These are phyloP conservation scores for Pseudoscleropodium purum DNA, from an alignment of 225 moss, liverwort and hornwort genomes.

Conservation along the genomic window DNA sequence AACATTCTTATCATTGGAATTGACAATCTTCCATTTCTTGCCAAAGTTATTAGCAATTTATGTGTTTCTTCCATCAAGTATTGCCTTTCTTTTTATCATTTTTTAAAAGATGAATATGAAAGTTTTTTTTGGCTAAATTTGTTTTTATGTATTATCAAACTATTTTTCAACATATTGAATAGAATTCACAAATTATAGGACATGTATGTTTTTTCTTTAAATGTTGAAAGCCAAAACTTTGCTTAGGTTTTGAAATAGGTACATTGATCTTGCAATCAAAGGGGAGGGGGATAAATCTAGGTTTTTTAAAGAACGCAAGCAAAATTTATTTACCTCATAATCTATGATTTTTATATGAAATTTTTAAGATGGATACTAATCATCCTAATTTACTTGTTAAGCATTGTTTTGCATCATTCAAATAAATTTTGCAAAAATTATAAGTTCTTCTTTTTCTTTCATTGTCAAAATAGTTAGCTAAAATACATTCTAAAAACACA, in stretches of 20 bases:
- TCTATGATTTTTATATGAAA: accelerated
- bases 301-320: background rate
- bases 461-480: accelerated
- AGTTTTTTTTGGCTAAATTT: background rate
- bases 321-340: background rate
- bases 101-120: background rate
- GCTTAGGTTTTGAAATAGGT: background rate
- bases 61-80: background rate
- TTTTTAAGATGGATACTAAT: background rate
- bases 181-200: too few species aligned
- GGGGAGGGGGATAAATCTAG: accelerated
- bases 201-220: accelerated
- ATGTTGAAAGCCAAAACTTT: too few species aligned
- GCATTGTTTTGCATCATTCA: background rate
- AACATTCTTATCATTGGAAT: background rate
- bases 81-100: background rate
- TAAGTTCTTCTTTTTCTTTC: background rate
- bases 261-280: accelerated
- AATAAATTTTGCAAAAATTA: background rate
- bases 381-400: background rate
- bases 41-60: background rate
- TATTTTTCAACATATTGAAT: background rate
- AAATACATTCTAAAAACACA: too few species aligned
- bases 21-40: background rate
- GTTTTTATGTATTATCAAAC: accelerated